Percentiles rank a stretch among this genome's conserved stretches.
phyloP scores from a whole-genome alignment of 1,284 basidiomycete species.

The Ceratobasidium sp. region DNA sequence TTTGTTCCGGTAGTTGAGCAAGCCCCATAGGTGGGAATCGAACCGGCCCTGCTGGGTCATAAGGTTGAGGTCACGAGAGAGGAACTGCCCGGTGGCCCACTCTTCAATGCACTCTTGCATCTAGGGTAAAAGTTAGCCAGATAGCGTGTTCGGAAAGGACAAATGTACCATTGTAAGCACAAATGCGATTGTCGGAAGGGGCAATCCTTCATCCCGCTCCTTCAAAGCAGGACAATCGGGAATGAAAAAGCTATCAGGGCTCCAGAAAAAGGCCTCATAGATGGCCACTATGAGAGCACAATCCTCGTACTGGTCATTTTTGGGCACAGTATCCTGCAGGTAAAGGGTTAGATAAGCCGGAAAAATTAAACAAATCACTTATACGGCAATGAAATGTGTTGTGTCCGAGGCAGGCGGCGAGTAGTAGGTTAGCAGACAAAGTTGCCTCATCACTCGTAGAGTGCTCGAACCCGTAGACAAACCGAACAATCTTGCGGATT shows the following conservation, averaged over 20 bases:
- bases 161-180: not conserved
- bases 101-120: conserved; percentile 15
- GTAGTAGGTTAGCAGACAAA: not conserved
- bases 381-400: not conserved
- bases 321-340: not conserved
- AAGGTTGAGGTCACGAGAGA: not conserved
- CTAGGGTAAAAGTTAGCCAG: not conserved
- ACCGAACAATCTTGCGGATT: not conserved
- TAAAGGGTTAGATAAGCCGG: not conserved
- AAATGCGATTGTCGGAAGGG: not conserved
- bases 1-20: not conserved
- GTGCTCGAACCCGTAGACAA: not conserved
- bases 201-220: not conserved
- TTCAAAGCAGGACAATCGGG: not conserved
- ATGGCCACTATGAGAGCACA: not conserved
- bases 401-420: not conserved
- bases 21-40: conserved; percentile 5
- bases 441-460: not conserved
- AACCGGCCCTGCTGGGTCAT: not conserved
- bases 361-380: not conserved
- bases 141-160: not conserved
- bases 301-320: not conserved
- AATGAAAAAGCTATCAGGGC: not conserved
- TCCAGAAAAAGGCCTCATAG: not conserved
- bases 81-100: not conserved